Conservation (phyloP, 2,329 filamentous ascomycete species). For the Penicillium digitatum region DNA sequence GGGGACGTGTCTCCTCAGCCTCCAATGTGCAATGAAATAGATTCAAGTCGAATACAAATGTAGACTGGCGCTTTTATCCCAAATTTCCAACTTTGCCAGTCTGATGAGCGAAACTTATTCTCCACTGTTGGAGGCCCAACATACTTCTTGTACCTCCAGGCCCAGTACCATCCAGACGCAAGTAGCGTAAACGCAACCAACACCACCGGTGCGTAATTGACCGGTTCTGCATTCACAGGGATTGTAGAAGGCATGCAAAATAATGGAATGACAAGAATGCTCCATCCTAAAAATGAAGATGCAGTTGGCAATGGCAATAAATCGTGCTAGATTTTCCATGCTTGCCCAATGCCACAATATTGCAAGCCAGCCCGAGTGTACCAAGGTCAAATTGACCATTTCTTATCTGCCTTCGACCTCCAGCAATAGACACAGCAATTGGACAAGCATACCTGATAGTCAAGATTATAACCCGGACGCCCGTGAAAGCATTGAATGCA, state of each 20-base stretch:
- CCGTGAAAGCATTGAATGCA: constrained; percentile 74
- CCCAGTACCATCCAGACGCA: constrained; percentile 62
- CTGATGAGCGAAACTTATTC: constrained; percentile 6
- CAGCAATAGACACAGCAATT: constrained; percentile 57
- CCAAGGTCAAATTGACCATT: constrained; percentile 50
- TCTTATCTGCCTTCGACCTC: constrained; percentile 55
- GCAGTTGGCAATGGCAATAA: background rate
- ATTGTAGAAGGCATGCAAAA: constrained; percentile 56
- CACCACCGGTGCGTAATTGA: constrained; percentile 71
- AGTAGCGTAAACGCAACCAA: constrained; percentile 62
- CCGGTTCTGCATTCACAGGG: constrained; percentile 54
- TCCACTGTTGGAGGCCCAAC: constrained; percentile 18
- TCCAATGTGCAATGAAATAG: background rate
- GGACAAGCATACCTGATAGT: constrained; percentile 65
- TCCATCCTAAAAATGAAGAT: constrained; percentile 47
- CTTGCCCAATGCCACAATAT: constrained; percentile 59
- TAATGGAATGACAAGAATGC: constrained; percentile 61
- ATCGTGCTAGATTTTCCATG: constrained; percentile 10
- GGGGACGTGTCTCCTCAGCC: constrained; percentile 1
- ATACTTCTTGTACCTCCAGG: constrained; percentile 61
- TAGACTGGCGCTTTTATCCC: background rate
- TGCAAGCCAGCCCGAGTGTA: constrained; percentile 56
- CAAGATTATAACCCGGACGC: constrained; percentile 71
- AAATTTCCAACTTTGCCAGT: background rate
- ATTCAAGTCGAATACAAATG: background rate